Conservation (phyloP, 2,329 filamentous ascomycete species). For the Penicillium palitans region DNA sequence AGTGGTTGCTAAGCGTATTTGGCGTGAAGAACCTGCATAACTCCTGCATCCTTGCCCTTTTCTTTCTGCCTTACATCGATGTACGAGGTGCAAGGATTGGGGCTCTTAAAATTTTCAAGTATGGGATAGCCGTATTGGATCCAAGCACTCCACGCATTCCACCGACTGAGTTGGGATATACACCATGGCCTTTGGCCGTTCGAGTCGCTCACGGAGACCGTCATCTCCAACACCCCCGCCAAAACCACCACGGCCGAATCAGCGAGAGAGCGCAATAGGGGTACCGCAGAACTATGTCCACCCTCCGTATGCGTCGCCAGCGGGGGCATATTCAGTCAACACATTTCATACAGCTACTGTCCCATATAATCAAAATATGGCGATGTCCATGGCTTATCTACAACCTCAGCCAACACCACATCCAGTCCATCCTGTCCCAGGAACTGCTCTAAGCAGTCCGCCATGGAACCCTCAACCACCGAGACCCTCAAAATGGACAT, state of each 20-base stretch:
- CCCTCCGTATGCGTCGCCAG: background rate
- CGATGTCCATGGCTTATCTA: constrained; percentile 8
- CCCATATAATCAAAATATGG: background rate
- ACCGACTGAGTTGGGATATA: background rate
- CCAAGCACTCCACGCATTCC: background rate
- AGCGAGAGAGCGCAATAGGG: background rate
- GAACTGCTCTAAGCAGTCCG: background rate
- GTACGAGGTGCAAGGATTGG: background rate
- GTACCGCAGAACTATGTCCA: background rate
- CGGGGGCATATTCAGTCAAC: constrained; percentile 8
- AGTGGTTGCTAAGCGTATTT: background rate
- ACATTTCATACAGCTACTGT: constrained; percentile 2
- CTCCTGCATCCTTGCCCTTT: background rate
- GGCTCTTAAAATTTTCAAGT: background rate
- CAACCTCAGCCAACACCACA: background rate
- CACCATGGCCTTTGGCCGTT: constrained; percentile 7
- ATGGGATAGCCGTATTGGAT: background rate
- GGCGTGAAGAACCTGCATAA: constrained; percentile 2
- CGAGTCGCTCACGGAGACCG: background rate
- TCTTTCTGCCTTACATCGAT: background rate
- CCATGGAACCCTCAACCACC: background rate
- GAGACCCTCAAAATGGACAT: constrained; percentile 14
- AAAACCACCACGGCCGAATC: constrained; percentile 10
- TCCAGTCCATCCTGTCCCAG: background rate
- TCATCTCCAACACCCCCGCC: constrained; percentile 3